Evolutionary conservation across 129 eudicot species (phyloP), one percentile per base, ranked within the genome.

Genomic region (Glebionis coronaria): DNA sequence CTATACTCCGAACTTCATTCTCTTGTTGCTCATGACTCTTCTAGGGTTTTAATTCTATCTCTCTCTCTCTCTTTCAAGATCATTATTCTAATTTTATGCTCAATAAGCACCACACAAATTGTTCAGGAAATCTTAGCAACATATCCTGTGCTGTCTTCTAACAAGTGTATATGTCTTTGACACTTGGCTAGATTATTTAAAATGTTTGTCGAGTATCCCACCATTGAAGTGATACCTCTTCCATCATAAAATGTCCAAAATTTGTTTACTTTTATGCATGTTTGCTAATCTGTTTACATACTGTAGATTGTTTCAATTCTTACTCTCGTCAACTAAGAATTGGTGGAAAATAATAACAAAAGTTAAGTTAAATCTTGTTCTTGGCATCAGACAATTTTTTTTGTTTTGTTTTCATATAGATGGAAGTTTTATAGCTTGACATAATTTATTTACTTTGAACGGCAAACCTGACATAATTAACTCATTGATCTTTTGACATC

Each of bases 1-100:
- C 95, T 87, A 40, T 90, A 65, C 68, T 69, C 84, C 56, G 40
- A 84, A 28, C 97, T 90, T 74, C 72, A 68, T 58, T 87, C 90
- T 35, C 90, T 87, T 53, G 73, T 90, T 52, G 88, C 95, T 54
- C 81, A 72, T 67, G 77, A 81, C 15, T 15, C 73, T 23, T 67
- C 78, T 66, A 80, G 75, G 97, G 95, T 84, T 56, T 55, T 59
- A 59, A 65, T 65, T 55, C 63, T 56, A 56, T 59, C 73, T 53
- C 19, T 10, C 42, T 53, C 19, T 10, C 42, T 72, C 62, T 68
- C 65, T 27, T 23, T 78, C 19, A n/a, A 9, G 50, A 3, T 19
- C 21, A 9, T 29, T 49, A 15, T 16, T 18, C 31, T 52, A 3
- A 57, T 40, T 46, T 40, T 45, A 2, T 16, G 3, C 15, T 67